phyloP scores from a whole-genome alignment of 441 rosid genomes.

The Macaranga tanarius region DNA sequence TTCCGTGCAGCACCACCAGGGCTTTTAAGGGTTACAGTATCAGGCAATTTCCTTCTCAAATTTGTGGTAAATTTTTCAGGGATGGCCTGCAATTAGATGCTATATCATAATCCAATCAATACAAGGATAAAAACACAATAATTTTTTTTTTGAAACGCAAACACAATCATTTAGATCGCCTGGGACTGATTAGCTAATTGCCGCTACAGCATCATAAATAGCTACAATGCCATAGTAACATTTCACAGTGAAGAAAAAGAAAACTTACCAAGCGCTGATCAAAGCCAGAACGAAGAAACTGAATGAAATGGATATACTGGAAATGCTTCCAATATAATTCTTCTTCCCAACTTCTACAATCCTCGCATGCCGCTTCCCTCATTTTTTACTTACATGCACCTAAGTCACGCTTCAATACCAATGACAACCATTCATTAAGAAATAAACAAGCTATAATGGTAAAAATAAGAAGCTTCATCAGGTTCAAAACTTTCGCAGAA shows the following conservation, averaged over 20 bases:
- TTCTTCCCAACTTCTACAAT: constrained; percentile 64
- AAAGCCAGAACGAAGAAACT: constrained; percentile 51
- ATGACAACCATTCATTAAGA: no score
- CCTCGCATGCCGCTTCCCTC: constrained; percentile 38
- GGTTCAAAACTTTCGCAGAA: no score
- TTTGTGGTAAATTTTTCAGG: constrained; percentile 55
- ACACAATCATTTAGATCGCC: not conserved
- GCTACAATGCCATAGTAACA: no score
- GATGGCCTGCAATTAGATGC: constrained; percentile 48
- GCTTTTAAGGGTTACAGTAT: constrained; percentile 54
- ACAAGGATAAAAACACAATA: not conserved
- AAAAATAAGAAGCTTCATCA: no score
- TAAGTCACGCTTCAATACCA: not conserved
- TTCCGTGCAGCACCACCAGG: constrained; percentile 62
- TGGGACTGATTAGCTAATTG: not conserved
- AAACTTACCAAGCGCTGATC: constrained; percentile 49
- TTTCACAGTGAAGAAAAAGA: not conserved
- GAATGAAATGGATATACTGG: constrained; percentile 53
- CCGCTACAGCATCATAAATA: no score
- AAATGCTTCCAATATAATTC: constrained; percentile 71
- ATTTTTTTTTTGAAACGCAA: no score
- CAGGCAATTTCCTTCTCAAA: constrained; percentile 52
- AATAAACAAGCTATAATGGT: no score
- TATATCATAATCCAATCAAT: not conserved
- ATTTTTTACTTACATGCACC: constrained; percentile 24